Percentiles rank a stretch among this genome's conserved stretches.
phyloP scores from a whole-genome alignment of 1,284 basidiomycete genomes.

The Malassezia brasiliensis region DNA sequence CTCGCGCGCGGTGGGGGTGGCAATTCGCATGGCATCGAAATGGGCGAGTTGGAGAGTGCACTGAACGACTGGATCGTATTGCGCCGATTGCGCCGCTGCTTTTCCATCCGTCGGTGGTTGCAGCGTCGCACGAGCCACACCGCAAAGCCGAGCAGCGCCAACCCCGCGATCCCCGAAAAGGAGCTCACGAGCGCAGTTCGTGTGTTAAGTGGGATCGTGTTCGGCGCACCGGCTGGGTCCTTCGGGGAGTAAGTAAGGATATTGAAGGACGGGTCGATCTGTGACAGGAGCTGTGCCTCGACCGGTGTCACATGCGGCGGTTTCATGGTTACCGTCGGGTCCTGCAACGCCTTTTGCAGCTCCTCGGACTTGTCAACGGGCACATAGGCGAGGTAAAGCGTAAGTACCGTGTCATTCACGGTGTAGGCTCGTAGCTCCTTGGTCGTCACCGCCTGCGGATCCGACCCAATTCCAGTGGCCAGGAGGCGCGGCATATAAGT shows the following conservation, averaged over 20 bases:
- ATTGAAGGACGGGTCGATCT: slow-evolving; percentile 35
- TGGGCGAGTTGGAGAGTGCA: slow-evolving; percentile 7
- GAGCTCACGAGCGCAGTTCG: slow-evolving; percentile 35
- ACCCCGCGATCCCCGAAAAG: slow-evolving; percentile 26
- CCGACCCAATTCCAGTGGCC: slow-evolving; percentile 13
- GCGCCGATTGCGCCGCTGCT: background rate
- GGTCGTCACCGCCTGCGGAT: background rate
- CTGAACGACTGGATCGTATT: slow-evolving; percentile 26
- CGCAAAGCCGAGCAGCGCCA: slow-evolving; percentile 22
- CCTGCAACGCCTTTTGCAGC: background rate
- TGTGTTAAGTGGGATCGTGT: slow-evolving; percentile 12
- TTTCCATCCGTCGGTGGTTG: background rate
- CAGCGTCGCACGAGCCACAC: slow-evolving; percentile 18
- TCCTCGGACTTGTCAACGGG: slow-evolving; percentile 7
- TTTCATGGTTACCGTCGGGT: slow-evolving; percentile 20
- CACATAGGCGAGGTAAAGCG: slow-evolving; percentile 40
- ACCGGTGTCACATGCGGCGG: slow-evolving; percentile 24
- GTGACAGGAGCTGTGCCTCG: slow-evolving; percentile 28
- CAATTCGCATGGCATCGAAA: background rate
- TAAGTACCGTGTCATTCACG: slow-evolving; percentile 12
- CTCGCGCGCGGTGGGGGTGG: background rate
- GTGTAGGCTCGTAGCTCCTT: background rate
- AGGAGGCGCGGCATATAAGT: slow-evolving; percentile 42
- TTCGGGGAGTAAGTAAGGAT: slow-evolving; percentile 16
- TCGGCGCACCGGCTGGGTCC: slow-evolving; percentile 7